Evolutionary conservation across 2,329 filamentous ascomycete genomes (phyloP), one percentile per base, ranked within the genome.

Genomic region (Trichoderma endophyticum): DNA sequence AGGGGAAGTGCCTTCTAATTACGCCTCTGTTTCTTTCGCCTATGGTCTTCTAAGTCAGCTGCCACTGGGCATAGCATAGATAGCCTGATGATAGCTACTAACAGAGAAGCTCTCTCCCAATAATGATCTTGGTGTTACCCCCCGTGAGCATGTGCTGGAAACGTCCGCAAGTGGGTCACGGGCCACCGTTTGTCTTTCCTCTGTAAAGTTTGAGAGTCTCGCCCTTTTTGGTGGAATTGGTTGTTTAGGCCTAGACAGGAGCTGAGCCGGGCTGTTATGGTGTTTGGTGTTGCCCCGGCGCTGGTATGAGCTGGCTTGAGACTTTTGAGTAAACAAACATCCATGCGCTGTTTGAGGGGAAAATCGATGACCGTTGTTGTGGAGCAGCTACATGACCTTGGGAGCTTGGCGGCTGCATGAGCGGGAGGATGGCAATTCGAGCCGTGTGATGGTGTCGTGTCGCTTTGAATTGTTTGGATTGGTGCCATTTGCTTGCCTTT

Each of bases 311-410:
- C 54, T 48, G 54, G 34, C 36, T 32, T 48, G 54, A 60, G 34
- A 34, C 54, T 26, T 60, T 9, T 4, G 28, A 12, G 56, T 69
- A 61, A 69, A 69, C 65, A 61, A 69, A 51, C 65, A 63, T n/a
- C 8, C 56, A 18, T 32, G 56, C 14, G 48, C n/a, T 66, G 48
- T 68, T 60, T 68, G 65, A 60, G 65, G 34, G 65, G 54, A 48
- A 60, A 48, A 11, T 18, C 36, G 14, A 26, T 66, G 48, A 43
- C n/a, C 21, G 30, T 57, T 26, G 64, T 24, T 43, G 65, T 69
- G 65, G 65, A 69, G 65, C 56, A 24, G 56, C 65, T 61, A 24
- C 18, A n/a, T 18, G 4, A 43, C 7, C 39, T 43, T 43, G 39
- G 39, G 39, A 21, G 54, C 65, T 69, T 26, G 56, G 65, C 54